Base-by-base conservation (phyloP, 805 yeast species). In the Komagataella ulmi region DNA sequence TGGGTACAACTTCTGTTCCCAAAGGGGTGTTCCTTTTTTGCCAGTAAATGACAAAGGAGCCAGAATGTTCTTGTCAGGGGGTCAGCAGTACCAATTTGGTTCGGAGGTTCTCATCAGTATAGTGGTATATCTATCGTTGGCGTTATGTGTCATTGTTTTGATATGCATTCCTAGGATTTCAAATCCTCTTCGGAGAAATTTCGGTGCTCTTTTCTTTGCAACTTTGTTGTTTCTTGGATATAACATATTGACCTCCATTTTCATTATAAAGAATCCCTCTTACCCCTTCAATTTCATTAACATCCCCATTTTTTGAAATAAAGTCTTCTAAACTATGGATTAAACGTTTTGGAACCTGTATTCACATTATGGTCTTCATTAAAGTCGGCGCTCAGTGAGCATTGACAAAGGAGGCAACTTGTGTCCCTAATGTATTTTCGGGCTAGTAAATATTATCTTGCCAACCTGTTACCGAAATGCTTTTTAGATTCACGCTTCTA, bases 71-170 rank as follows among this genome's bases (percentile, higher is more conserved):
- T 73, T 83, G 52, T 75, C 85, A 53, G 88, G 88, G 12, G 88
- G 87, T 3, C 64, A 67, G 3, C 76, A 74, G 52, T 80, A 80
- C 70, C 91, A 85, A 65, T 80, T 84, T 64, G 91, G 93, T 0
- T 65, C 77, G 3, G 95, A 86, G 60, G 72, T 81, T 3, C 59
- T 80, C 3, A 62, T 82, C 2, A 74, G 83, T 6, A 73, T 77
- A 2, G 61, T 58, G 1, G 68, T 76, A 55, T 86, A 85, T 58
- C 55, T 74, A 5, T 57, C 65, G 0, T 67, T 85, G 56, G 77
- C 75, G 0, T 50, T 64, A 0, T 54, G 72, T 3, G 50, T 77
- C n/a, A 58, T 76, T 8, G 50, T 60, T 0, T 61, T 85, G 47
- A 67, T 76, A 23, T 58, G 55, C 59, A 52, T 80, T 65, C 59